A percentile compares a stretch with the other conserved stretches of the same genome.
phyloP scores from a whole-genome alignment of 1,139 yeast species.

The Candida sanyaensis region DNA sequence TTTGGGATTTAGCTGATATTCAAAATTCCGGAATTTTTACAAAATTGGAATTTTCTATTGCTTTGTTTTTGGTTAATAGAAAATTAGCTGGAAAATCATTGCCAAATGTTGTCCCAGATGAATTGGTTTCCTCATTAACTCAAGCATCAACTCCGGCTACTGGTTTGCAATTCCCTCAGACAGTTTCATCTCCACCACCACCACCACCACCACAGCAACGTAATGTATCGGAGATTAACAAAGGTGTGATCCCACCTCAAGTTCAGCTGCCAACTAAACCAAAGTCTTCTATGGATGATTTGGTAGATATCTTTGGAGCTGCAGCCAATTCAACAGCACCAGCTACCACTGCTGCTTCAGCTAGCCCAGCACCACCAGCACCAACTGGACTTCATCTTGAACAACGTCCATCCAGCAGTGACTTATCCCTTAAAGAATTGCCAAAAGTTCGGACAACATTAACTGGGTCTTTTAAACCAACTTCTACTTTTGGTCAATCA shows the following conservation, averaged over 20 bases:
- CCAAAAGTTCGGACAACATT: conserved; percentile 42
- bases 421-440: conserved; percentile 36
- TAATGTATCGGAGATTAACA: background rate
- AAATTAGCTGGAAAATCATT: conserved; percentile 73
- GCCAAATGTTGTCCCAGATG: conserved; percentile 69
- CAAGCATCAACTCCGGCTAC: conserved; percentile 26
- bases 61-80: conserved; percentile 89
- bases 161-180: conserved; percentile 6
- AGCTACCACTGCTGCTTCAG: background rate
- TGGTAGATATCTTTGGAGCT: conserved; percentile 57
- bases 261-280: conserved; percentile 19
- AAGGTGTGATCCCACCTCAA: background rate
- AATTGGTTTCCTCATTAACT: conserved; percentile 41
- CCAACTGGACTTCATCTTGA: conserved; percentile 10
- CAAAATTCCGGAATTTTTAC: conserved; percentile 87
- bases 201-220: conserved; percentile 7
- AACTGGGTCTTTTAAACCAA: conserved; percentile 51
- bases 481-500: conserved; percentile 70
- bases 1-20: conserved; percentile 95
- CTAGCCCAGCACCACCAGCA: conserved; percentile 17
- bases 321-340: conserved; percentile 17
- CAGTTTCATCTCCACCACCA: conserved; percentile 20
- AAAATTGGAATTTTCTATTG: conserved; percentile 84
- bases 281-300: conserved; percentile 67
- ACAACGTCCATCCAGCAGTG: conserved; percentile 35